Evolutionary conservation across 768 basidiomycete species (phyloP).

Genomic region (Mycena albidolilacea): DNA sequence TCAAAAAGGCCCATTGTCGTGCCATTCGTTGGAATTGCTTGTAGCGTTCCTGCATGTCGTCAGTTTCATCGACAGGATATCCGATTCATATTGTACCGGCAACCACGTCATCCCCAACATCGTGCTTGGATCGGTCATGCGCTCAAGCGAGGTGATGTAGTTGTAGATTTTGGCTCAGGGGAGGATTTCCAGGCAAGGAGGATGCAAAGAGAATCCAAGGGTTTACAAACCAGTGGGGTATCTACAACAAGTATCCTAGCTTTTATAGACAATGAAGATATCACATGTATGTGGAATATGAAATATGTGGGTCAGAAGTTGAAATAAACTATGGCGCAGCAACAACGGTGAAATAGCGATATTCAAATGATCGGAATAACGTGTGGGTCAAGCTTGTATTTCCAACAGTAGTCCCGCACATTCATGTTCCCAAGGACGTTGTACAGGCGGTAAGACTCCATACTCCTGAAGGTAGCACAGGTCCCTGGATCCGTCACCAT

Average conservation of each 20-base stretch:
- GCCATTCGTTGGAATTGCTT: conserved; percentile 24
- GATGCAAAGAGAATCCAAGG: too few species aligned
- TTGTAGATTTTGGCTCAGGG: too few species aligned
- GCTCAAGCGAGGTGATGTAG: conserved; percentile 19
- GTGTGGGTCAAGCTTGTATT: too few species aligned
- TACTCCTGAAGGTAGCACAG: conserved; percentile 14
- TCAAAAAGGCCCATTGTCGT: background rate
- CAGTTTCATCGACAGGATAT: background rate
- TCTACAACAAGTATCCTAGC: too few species aligned
- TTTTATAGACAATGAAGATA: too few species aligned
- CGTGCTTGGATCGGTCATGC: background rate
- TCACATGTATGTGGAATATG: too few species aligned
- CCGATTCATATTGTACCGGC: background rate
- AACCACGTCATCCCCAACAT: background rate
- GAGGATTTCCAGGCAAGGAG: too few species aligned
- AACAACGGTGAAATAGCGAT: too few species aligned
- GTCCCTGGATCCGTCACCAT: background rate
- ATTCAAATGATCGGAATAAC: too few species aligned
- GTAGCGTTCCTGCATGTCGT: conserved; percentile 16
- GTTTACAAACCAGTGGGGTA: too few species aligned
- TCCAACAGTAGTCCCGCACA: conserved; percentile 20
- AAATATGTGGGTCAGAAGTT: too few species aligned
- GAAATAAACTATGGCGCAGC: too few species aligned
- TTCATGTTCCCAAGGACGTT: conserved; percentile 35
- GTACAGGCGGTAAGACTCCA: conserved; percentile 29